Base-by-base conservation (phyloP, 2,329 filamentous ascomycete species). In the Chrysoporthe deuterocubensis region DNA sequence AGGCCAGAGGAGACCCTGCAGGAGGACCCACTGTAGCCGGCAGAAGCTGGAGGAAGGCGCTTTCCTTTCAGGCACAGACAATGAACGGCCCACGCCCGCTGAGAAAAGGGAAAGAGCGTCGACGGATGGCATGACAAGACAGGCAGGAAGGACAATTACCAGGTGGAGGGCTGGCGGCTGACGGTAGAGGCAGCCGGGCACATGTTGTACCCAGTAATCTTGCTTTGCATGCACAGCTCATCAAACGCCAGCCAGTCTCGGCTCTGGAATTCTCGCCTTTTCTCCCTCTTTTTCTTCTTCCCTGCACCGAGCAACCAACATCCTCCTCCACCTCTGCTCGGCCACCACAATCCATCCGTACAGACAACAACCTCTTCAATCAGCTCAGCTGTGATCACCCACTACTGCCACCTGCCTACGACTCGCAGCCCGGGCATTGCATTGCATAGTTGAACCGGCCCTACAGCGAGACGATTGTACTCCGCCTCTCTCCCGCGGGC, bases 1-100 rank as follows among this genome's bases (percentile, higher is more conserved):
- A 54, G 8, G 50, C 16, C 32, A 26, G 50, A 54, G 26, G 50
- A 54, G 50, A 54, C 50, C 50, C 50, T 54, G 50, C 50, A 54
- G 50, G 21, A 54, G 50, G 50, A 34, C 16, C 50, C 50, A 32
- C 50, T 32, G 21, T 54, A 21, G 50, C 32, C 50, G 26, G 50
- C 21, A 54, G 50, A 54, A 34, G 50, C 21, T 54, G 11, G 26
- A 54, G 32, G 50, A 54, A 16, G 26, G 50, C 21, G 50, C 32
- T 26, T 54, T 54, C 16, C 32, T 26, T 54, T 54, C 16, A 54
- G 50, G 50, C 13, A 16, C 14, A 54, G 26, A 34, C 26, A 32
- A 26, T 16, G 21, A 54, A n/a, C 13, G 8, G 26, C 26, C 21
- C 50, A 16, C 21, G 26, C 21, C 32, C 50, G 32, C 21, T 32